A percentile compares a stretch with the other conserved stretches of the same genome.
These are phyloP conservation scores for Penicillium sp. DNA, from an alignment of 2,329 filamentous ascomycete species.

Conservation along the genomic window DNA sequence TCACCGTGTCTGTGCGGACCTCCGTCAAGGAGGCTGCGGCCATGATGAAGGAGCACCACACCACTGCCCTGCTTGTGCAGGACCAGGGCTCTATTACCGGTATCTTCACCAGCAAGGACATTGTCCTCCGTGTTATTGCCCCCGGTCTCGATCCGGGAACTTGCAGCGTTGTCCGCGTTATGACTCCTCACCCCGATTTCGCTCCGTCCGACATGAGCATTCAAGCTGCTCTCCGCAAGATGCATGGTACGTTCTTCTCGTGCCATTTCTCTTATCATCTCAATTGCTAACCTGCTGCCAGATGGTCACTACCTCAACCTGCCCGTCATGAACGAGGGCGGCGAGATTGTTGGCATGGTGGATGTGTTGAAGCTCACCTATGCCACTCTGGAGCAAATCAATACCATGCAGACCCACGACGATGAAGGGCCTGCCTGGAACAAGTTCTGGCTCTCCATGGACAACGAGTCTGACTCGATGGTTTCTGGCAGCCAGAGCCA, in stretches of 20 bases:
- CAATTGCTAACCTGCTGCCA: slow-evolving; percentile 36
- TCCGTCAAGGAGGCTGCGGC: slow-evolving; percentile 94
- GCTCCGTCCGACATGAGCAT: slow-evolving; percentile 99
- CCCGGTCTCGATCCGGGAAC: slow-evolving; percentile 89
- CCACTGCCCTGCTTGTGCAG: slow-evolving; percentile 91
- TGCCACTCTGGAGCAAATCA: slow-evolving; percentile 92
- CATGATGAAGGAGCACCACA: slow-evolving; percentile 98
- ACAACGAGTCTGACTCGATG: slow-evolving; percentile 93
- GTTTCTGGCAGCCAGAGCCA: slow-evolving; percentile 84
- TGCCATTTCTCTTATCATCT: neutral
- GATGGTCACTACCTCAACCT: slow-evolving; percentile 98
- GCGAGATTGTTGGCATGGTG: slow-evolving; percentile 99
- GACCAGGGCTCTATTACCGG: slow-evolving; percentile 96
- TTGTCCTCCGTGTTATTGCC: slow-evolving; percentile 95
- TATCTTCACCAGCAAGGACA: slow-evolving; percentile 99
- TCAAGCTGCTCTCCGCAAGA: slow-evolving; percentile 94
- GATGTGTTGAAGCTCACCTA: slow-evolving; percentile 98
- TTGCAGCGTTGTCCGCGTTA: slow-evolving; percentile 96
- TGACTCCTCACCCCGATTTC: slow-evolving; percentile 99
- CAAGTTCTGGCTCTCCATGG: slow-evolving; percentile 97
- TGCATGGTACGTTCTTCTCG: slow-evolving; percentile 72
- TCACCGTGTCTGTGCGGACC: slow-evolving; percentile 91
- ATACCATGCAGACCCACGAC: slow-evolving; percentile 85
- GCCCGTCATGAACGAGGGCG: slow-evolving; percentile 94
- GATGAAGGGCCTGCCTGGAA: slow-evolving; percentile 97